Evolutionary conservation across 208 protist species (phyloP).

Genomic region (Leishmania martiniquensis): DNA sequence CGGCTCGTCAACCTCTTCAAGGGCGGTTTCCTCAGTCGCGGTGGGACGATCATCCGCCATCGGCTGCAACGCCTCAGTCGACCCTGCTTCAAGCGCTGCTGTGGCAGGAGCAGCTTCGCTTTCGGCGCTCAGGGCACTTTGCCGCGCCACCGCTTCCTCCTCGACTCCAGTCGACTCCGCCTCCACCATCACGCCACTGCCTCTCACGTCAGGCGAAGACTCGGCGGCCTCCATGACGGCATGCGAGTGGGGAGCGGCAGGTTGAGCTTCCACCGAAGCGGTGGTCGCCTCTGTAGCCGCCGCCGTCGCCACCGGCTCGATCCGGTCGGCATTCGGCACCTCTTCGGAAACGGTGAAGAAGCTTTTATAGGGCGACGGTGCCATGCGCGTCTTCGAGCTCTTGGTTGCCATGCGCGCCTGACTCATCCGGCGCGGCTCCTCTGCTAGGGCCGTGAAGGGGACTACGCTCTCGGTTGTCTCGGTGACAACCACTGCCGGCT

Average conservation of each 20-base stretch:
- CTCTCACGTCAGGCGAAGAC: background rate
- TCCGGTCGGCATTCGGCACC: background rate
- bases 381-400: background rate
- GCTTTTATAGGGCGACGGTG: background rate
- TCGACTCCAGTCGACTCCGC: background rate
- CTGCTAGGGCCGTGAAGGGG: background rate
- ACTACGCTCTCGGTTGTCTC: background rate
- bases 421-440: background rate
- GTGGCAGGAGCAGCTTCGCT: background rate
- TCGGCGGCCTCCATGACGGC: background rate
- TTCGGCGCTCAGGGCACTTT: background rate
- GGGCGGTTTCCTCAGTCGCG: background rate
- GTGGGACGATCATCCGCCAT: background rate
- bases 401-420: background rate
- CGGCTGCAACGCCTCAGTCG: background rate
- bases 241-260: background rate
- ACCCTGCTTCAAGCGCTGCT: background rate
- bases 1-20: background rate
- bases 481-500: background rate
- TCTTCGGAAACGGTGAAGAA: slow-evolving; percentile 12
- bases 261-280: background rate
- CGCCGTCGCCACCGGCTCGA: background rate
- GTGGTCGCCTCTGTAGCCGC: background rate
- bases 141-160: slow-evolving; percentile 2
- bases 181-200: background rate